phyloP scores from a whole-genome alignment of 2,329 filamentous ascomycete species.

The Exophiala oligosperma region DNA sequence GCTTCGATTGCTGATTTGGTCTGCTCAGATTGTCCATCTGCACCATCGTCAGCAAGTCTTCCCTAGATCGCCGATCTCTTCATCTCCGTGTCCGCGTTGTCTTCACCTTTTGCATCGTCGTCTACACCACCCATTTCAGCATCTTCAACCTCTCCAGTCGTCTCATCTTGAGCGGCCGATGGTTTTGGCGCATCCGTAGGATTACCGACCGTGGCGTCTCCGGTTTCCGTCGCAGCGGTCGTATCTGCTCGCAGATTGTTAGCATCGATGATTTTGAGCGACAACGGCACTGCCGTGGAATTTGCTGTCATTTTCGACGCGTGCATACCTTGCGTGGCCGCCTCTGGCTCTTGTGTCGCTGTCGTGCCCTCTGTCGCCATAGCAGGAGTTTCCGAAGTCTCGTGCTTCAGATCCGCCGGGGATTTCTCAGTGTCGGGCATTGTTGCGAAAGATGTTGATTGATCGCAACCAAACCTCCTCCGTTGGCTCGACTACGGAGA shows the following conservation, averaged over 20 bases:
- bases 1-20: slow-evolving; percentile 81
- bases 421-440: too few relatives aligned
- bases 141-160: slow-evolving; percentile 61
- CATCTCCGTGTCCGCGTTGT: slow-evolving; percentile 33
- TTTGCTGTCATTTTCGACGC: neutral
- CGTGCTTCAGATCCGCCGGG: too few relatives aligned
- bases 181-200: slow-evolving; percentile 62
- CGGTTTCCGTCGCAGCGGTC: slow-evolving; percentile 10
- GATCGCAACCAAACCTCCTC: too few relatives aligned
- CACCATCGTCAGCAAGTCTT: slow-evolving; percentile 39
- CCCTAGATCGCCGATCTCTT: slow-evolving; percentile 43
- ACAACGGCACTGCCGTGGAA: neutral
- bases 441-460: too few relatives aligned
- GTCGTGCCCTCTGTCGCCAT: too few relatives aligned
- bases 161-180: slow-evolving; percentile 61
- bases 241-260: slow-evolving; percentile 9
- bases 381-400: too few relatives aligned
- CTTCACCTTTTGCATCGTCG: slow-evolving; percentile 42
- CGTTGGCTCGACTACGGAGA: too few relatives aligned
- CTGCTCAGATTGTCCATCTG: slow-evolving; percentile 60
- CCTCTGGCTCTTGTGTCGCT: too few relatives aligned
- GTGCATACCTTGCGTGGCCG: slow-evolving; percentile 16
- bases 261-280: neutral
- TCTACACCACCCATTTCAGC: slow-evolving; percentile 76
- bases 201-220: slow-evolving; percentile 12